Evolutionary conservation across 2,329 filamentous ascomycete genomes (phyloP).

Genomic region (Macrophomina phaseolina): DNA sequence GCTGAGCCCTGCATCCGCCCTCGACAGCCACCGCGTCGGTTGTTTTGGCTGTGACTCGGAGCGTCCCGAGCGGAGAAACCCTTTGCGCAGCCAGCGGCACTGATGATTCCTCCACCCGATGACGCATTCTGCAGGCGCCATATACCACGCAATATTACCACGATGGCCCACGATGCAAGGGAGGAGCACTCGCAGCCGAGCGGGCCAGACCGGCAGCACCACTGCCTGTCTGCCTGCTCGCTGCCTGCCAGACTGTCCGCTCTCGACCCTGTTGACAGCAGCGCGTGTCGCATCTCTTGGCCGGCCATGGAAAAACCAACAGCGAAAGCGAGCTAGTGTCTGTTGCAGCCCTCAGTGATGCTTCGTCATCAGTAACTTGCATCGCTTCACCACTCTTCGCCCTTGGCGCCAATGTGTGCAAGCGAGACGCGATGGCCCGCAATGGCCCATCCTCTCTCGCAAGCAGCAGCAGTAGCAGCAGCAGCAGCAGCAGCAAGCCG

Average conservation of each 20-base stretch:
- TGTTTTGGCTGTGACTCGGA: background rate
- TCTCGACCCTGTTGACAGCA: background rate
- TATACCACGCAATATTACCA: background rate
- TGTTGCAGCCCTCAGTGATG: too few relatives aligned
- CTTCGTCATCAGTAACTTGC: too few relatives aligned
- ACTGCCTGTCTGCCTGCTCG: background rate
- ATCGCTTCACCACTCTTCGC: too few relatives aligned
- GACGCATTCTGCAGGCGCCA: slow-evolving; percentile 1
- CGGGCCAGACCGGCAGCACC: background rate
- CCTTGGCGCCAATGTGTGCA: background rate
- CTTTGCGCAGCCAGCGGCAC: background rate
- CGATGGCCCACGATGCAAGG: background rate
- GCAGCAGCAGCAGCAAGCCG: background rate
- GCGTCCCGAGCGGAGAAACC: background rate
- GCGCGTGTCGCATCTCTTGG: too few relatives aligned
- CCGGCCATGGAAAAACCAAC: too few relatives aligned
- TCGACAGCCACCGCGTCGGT: background rate
- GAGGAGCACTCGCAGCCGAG: background rate
- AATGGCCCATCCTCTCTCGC: background rate
- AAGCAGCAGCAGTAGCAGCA: background rate
- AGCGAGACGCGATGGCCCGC: background rate
- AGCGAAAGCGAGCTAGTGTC: too few relatives aligned
- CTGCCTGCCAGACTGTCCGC: background rate
- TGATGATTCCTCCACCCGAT: background rate
- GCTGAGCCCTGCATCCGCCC: background rate